Base-by-base conservation (phyloP, 768 basidiomycete species). In the Amanita brunnescens region DNA sequence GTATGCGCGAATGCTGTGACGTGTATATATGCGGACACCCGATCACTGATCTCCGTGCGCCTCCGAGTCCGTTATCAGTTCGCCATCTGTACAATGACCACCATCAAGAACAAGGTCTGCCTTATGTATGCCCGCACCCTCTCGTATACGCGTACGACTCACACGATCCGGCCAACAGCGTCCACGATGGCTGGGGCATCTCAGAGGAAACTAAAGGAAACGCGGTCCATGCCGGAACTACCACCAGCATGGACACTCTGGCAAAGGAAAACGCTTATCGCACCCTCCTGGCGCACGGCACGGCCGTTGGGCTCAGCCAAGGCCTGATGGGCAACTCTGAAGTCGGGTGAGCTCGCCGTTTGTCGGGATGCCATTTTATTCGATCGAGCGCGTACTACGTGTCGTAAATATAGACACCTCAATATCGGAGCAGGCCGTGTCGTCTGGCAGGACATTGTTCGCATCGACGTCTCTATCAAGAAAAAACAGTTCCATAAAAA, bases 271-370 rank as follows among this genome's bases (percentile, higher is more conserved):
- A 94, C 65, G 78, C 80, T 54, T 79, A 80, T 59, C 78, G 87
- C 43, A 77, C 77, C 12, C 76, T 97, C 16, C 71, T 78, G 13
- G 94, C 94, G 2, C 91, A 93, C 56, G 93, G 93, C 9, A 75
- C 89, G n/a, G 86, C 92, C 5, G 94, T 96, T 5, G 93, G 93
- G 1, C 74, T 97, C 49, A 90, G 75, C 59, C 94, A 96, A 39
- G 94, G 93, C 0, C 78, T 96, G 49, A 97, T 97, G 94, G 94
- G 93, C 13, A 95, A 97, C 71, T 95, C 93, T 2, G 93, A 97
- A 70, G 93, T 96, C 56, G 94, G 93, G 90, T 93, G 61, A 52
- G 88, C 70, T 29, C 50, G 33, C 54, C 49, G 49, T 33, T 49
- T 32, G 5, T 50, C 16, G 13, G 39, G n/a, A n/a, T 47, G 34